Base-by-base conservation (phyloP, 495 filamentous ascomycete genomes). In the Talaromyces nanjingensis region DNA sequence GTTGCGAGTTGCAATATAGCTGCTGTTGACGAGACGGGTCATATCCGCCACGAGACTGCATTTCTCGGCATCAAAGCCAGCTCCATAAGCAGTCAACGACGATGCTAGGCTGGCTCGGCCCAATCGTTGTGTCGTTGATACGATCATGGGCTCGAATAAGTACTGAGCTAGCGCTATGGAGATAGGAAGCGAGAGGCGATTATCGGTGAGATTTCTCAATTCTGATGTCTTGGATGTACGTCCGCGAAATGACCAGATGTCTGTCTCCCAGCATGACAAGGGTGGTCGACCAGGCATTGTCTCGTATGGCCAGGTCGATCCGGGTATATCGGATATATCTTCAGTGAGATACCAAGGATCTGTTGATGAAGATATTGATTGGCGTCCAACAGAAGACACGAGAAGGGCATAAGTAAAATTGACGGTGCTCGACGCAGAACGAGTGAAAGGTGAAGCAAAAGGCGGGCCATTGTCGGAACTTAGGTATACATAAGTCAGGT, bases 331-430 rank as follows among this genome's bases (percentile, higher is more conserved):
- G 3, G n/a, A 42, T n/a, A n/a, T n/a, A n/a, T n/a, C n/a, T n/a
- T n/a, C n/a, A 49, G 73, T 76, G 7, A 69, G 49, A 65, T 73
- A 76, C 72, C 71, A 74, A 24, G 73, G 72, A 60, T 77, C 75
- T 1, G 53, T 70, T 4, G 68, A 64, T 9, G 47, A 9, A 12
- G 69, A 72, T 56, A 70, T 73, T 60, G 72, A 75, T 24, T 64
- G 37, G 39, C 72, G 68, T 42, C 67, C 64, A 37, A 74, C 56
- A 1, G 75, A 73, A 4, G 74, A 75, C 12, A 73, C 60, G 18
- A 74, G 39, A 1, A 69, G 66, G 4, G 61, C 70, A 66, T 69
- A 77, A 14, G 69, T 73, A 14, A 37, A 45, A 54, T 77, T 77
- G 24, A 62, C 66, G 67, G 56, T 71, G 64, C 53, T 63, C 67